A percentile compares a stretch with the other conserved stretches of the same genome.
Evolutionary conservation across 306 rosid genomes (phyloP).

Genomic region (Hippophae gyantsensis): DNA sequence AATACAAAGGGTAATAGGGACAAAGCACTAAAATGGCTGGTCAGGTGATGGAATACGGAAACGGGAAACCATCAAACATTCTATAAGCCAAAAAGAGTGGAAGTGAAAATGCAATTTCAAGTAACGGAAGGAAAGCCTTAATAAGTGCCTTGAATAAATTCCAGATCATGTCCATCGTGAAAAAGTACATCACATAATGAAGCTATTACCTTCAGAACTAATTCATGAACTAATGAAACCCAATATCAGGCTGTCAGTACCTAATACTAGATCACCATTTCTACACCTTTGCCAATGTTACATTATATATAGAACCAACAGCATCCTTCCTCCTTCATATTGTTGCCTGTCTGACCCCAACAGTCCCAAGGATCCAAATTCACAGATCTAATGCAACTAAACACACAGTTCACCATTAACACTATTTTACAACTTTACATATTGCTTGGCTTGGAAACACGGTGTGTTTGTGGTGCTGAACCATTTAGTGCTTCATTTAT

Average conservation of each 20-base stretch:
- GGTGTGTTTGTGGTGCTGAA: constrained; percentile 45
- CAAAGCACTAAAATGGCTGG: no score
- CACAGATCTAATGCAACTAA: constrained; percentile 19
- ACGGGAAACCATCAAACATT: no score
- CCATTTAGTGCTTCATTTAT: constrained; percentile 79
- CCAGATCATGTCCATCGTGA: constrained; percentile 20
- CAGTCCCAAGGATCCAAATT: constrained; percentile 24
- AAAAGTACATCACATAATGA: constrained; percentile 17
- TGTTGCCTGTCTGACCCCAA: constrained; percentile 28
- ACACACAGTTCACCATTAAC: constrained; percentile 4
- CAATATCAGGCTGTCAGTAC: constrained; percentile 46
- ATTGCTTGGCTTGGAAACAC: constrained; percentile 29
- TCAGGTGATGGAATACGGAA: no score
- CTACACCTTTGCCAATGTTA: constrained; percentile 65
- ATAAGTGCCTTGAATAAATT: constrained; percentile 16
- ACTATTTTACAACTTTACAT: constrained; percentile 18
- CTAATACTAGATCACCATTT: constrained; percentile 38
- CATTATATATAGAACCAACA: constrained; percentile 62
- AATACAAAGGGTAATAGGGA: no score
- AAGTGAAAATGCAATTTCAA: no score
- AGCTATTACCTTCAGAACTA: constrained; percentile 35
- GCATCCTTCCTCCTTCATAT: constrained; percentile 37
- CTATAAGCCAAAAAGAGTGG: no score
- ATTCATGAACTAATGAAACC: constrained; percentile 37
- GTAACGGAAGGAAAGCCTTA: neutral